Evolutionary conservation across 2,329 filamentous ascomycete species (phyloP).

Genomic region (Hypoxylon sp.): DNA sequence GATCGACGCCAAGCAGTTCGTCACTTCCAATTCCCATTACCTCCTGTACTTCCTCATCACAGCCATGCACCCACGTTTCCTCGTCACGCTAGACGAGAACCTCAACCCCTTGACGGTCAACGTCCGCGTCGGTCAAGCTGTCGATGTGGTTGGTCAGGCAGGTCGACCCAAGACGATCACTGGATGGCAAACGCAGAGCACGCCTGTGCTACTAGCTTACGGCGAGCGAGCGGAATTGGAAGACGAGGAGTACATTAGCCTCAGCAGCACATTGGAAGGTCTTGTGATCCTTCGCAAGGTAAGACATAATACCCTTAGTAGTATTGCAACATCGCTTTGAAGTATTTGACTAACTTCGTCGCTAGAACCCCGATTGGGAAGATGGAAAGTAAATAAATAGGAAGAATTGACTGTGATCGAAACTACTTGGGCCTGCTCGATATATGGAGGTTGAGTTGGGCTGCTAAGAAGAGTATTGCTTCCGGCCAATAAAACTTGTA

Average conservation of each 20-base stretch:
- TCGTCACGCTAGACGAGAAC: slow-evolving; percentile 95
- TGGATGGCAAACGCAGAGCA: slow-evolving; percentile 99
- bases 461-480: slow-evolving; percentile 7
- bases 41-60: slow-evolving; percentile 97
- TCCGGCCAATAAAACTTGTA: slow-evolving; percentile 42
- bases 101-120: slow-evolving; percentile 95
- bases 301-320: slow-evolving; percentile 54
- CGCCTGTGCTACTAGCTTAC: slow-evolving; percentile 93
- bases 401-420: slow-evolving; percentile 1
- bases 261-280: slow-evolving; percentile 93
- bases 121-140: slow-evolving; percentile 96
- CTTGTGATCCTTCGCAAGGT: slow-evolving; percentile 98
- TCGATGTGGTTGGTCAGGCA: slow-evolving; percentile 97
- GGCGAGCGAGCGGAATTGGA: slow-evolving; percentile 97
- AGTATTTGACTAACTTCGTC: slow-evolving; percentile 27
- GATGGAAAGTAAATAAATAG: slow-evolving; percentile 59
- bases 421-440: not conserved
- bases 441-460: slow-evolving; percentile 9
- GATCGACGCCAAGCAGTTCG: slow-evolving; percentile 93
- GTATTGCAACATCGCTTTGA: not conserved
- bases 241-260: slow-evolving; percentile 95
- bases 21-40: slow-evolving; percentile 81
- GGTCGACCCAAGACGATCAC: slow-evolving; percentile 99
- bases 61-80: slow-evolving; percentile 96
- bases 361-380: slow-evolving; percentile 70